These are phyloP conservation scores for Hygrophorus russula DNA, from an alignment of 768 basidiomycete genomes.

Conservation along the genomic window DNA sequence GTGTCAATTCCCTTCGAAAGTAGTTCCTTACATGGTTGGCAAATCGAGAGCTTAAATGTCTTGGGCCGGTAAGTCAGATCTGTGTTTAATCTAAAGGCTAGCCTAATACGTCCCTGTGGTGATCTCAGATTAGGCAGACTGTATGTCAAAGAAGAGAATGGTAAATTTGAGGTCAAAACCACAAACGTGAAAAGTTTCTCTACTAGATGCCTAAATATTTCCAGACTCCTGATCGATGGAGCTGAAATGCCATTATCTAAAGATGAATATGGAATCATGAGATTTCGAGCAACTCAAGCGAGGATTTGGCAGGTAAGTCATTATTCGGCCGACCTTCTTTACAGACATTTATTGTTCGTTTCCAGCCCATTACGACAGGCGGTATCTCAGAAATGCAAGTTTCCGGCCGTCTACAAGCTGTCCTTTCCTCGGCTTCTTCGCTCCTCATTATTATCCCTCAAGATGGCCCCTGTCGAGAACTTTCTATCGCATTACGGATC, in stretches of 20 bases:
- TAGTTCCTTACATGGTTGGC: conserved; percentile 63
- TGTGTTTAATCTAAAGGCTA: not conserved
- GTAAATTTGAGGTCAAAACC: not conserved
- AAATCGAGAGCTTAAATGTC: conserved; percentile 44
- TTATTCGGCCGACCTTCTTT: not conserved
- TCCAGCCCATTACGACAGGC: not conserved
- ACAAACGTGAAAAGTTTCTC: conserved; percentile 5
- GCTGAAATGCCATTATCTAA: not conserved
- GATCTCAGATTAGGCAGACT: not conserved
- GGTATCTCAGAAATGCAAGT: conserved; percentile 11
- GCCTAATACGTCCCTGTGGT: not conserved
- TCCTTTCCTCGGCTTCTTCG: conserved; percentile 44
- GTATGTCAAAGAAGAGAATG: conserved; percentile 1
- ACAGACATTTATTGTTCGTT: not conserved
- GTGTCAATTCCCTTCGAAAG: conserved; percentile 57
- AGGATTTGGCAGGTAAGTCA: conserved; percentile 1
- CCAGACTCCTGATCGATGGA: conserved; percentile 1
- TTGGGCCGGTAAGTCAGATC: conserved; percentile 47
- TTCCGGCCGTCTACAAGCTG: conserved; percentile 52
- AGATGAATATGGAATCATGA: not conserved
- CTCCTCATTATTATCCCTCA: conserved; percentile 47
- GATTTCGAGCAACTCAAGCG: not conserved
- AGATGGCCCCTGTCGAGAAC: conserved; percentile 17
- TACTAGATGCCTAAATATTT: not conserved
- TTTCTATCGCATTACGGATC: conserved; percentile 51